Percentiles rank a stretch among this genome's conserved stretches.
Evolutionary conservation across 140 eudicot species (phyloP).

Genomic region (Erigeron philadelphicus): DNA sequence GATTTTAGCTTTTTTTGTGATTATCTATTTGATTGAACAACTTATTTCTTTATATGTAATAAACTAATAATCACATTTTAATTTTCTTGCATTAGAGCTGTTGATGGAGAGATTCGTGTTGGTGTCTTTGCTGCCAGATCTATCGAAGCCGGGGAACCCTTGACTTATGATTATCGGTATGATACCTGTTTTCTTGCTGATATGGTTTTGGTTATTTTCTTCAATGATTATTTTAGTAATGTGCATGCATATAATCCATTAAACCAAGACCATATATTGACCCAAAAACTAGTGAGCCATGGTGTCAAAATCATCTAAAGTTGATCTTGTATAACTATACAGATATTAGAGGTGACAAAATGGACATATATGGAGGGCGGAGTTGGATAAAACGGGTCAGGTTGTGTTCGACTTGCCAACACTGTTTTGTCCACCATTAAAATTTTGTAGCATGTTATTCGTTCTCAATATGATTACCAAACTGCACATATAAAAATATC

Average conservation of each 20-base stretch:
- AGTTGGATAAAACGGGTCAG: neutral
- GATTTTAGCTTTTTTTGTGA: neutral
- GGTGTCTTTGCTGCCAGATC: conserved; percentile 81
- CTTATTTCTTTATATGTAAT: neutral
- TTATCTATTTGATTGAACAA: neutral
- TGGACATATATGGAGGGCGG: neutral
- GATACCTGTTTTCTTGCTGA: neutral
- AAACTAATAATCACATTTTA: neutral
- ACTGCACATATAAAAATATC: too few species aligned
- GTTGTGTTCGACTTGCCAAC: neutral
- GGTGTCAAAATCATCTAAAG: neutral
- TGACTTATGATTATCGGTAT: conserved; percentile 89
- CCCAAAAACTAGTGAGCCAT: neutral
- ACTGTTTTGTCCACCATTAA: too few species aligned
- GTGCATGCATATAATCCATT: neutral
- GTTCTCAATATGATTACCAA: too few species aligned
- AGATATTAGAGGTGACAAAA: neutral
- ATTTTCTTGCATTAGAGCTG: conserved; percentile 45
- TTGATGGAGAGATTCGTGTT: conserved; percentile 83
- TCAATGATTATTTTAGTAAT: neutral
- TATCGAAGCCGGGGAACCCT: conserved; percentile 74
- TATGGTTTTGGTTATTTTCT: neutral
- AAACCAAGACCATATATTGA: neutral
- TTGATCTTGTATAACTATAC: too few species aligned
- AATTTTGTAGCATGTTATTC: too few species aligned